Evolutionary conservation across 75 land plant genomes (phyloP).

Genomic region (Picea glauca): DNA sequence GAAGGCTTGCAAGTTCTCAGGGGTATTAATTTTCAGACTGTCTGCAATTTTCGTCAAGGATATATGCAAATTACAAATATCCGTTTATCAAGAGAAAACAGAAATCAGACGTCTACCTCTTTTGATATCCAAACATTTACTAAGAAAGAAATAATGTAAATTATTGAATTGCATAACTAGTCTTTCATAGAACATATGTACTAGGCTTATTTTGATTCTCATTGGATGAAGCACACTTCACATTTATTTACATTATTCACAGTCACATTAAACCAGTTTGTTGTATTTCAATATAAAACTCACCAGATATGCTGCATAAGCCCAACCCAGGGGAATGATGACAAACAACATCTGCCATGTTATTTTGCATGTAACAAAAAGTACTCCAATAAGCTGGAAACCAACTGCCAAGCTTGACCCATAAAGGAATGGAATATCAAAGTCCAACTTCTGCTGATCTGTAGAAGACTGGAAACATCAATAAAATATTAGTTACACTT

Average conservation of each 20-base stretch:
- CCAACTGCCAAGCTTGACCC: constrained; percentile 16
- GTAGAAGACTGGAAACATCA: constrained; percentile 28
- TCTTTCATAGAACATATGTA: no score
- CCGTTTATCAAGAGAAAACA: neutral
- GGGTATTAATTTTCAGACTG: neutral
- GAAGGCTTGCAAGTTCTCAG: neutral
- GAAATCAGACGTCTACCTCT: neutral
- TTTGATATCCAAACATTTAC: neutral
- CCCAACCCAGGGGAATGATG: constrained; percentile 30
- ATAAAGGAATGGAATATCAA: constrained; percentile 19
- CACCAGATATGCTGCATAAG: constrained; percentile 29
- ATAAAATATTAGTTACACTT: neutral
- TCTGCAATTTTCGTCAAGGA: neutral
- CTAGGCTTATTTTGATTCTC: neutral
- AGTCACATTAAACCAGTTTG: neutral
- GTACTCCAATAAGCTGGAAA: constrained; percentile 25
- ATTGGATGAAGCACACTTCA: neutral
- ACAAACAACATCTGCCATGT: constrained; percentile 39
- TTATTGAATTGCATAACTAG: neutral
- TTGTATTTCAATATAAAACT: neutral
- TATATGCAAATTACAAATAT: neutral
- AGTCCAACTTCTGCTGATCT: constrained; percentile 34
- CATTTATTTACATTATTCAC: neutral
- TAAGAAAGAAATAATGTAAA: neutral
- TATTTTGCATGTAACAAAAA: constrained; percentile 40